A percentile compares a stretch with the other conserved stretches of the same genome.
Conservation (phyloP, 495 filamentous ascomycete species). For the Aspergillus conjunctus region DNA sequence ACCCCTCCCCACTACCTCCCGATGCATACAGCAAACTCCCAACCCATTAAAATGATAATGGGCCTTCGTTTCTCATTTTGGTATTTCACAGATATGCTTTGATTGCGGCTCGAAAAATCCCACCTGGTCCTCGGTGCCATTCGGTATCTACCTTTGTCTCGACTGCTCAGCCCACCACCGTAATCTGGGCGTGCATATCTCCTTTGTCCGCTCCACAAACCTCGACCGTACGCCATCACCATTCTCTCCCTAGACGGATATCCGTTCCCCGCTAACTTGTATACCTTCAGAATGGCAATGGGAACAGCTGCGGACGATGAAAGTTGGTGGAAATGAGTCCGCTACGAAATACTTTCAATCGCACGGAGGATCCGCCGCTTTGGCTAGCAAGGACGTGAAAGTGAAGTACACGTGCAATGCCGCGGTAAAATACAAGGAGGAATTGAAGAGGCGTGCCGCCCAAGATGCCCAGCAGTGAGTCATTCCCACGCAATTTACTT, state of each 20-base stretch:
- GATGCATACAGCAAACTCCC: conserved; percentile 22
- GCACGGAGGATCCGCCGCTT: conserved; percentile 88
- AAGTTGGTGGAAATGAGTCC: conserved; percentile 96
- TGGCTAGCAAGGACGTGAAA: conserved; percentile 94
- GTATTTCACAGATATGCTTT: conserved; percentile 75
- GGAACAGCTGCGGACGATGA: conserved; percentile 98
- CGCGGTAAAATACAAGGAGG: conserved; percentile 95
- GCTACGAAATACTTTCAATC: conserved; percentile 97
- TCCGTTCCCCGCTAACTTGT: conserved; percentile 24
- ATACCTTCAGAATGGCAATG: conserved; percentile 87
- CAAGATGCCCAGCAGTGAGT: conserved; percentile 77
- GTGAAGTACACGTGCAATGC: conserved; percentile 91
- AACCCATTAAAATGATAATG: conserved; percentile 9
- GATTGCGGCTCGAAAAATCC: conserved; percentile 97
- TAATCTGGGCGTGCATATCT: conserved; percentile 91
- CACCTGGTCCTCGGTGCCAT: conserved; percentile 96
- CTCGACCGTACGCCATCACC: conserved; percentile 81
- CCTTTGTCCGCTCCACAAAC: conserved; percentile 96
- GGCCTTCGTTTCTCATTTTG: neutral
- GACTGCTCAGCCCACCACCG: conserved; percentile 94
- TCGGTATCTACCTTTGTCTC: conserved; percentile 96
- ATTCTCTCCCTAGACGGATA: neutral
- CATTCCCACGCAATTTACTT: neutral
- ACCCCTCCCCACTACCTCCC: conserved; percentile 28
- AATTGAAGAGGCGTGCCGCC: conserved; percentile 79